Evolutionary conservation across 768 basidiomycete species (phyloP).

Genomic region (Suillus weaverae): DNA sequence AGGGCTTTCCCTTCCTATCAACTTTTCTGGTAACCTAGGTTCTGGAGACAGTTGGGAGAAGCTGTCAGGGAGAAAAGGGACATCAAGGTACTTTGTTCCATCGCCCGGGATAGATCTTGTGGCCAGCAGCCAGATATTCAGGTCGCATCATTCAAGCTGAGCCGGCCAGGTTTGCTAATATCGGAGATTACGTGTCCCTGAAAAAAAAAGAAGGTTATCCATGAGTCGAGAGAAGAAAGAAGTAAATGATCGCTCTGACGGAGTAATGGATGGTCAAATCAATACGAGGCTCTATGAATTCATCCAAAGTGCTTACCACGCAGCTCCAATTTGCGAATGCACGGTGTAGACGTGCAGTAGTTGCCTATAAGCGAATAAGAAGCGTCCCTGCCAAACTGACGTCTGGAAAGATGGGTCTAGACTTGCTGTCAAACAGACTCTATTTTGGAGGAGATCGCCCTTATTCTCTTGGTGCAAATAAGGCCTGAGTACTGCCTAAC

Average conservation of each 20-base stretch:
- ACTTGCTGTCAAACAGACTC: not conserved
- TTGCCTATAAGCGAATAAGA: not conserved
- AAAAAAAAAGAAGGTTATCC: not conserved
- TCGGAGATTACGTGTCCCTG: not conserved
- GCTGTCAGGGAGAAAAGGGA: not conserved
- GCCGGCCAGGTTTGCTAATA: not conserved
- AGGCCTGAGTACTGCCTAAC: not conserved
- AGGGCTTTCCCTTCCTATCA: not conserved
- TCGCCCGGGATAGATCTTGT: not conserved
- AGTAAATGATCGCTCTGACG: not conserved
- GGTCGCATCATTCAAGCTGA: not conserved
- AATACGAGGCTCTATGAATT: not conserved
- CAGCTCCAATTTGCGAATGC: not conserved
- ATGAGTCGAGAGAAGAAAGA: not conserved
- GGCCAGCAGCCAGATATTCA: not conserved
- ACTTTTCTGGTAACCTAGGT: not conserved
- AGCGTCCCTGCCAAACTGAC: not conserved
- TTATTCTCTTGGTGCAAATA: not conserved
- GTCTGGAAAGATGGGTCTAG: no score
- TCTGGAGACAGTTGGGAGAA: not conserved
- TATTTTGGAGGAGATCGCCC: not conserved
- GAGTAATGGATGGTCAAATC: not conserved
- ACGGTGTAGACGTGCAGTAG: not conserved
- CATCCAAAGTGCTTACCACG: not conserved
- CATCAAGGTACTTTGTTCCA: not conserved